Evolutionary conservation across 768 basidiomycete species (phyloP).

Genomic region (Baorangia bicolor): DNA sequence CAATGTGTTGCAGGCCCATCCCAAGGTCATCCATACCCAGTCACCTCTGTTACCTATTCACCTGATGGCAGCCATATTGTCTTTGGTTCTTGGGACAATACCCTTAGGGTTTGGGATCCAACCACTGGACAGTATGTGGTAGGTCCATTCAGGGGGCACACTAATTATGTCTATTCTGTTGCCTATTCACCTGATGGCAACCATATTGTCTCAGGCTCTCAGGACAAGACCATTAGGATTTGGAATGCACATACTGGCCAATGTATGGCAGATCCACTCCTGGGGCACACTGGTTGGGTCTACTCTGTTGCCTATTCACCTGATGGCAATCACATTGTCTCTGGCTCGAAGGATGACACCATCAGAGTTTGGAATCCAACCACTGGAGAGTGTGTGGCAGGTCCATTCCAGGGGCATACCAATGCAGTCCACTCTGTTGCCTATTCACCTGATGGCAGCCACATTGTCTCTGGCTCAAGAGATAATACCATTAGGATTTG

Average conservation of each 20-base stretch:
- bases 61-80: slow-evolving; percentile 22
- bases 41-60: slow-evolving; percentile 12
- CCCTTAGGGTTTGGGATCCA: slow-evolving; percentile 9
- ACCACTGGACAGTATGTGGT: neutral
- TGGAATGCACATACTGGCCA: slow-evolving; percentile 18
- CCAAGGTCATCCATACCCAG: neutral
- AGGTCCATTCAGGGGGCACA: slow-evolving; percentile 5
- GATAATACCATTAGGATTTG: slow-evolving; percentile 27
- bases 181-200: slow-evolving; percentile 20
- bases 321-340: slow-evolving; percentile 24
- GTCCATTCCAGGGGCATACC: slow-evolving; percentile 20
- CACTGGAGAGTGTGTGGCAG: slow-evolving; percentile 14
- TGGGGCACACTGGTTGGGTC: slow-evolving; percentile 6
- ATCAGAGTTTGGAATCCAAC: slow-evolving; percentile 25
- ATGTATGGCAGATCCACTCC: neutral
- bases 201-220: slow-evolving; percentile 3
- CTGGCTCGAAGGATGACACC: slow-evolving; percentile 21
- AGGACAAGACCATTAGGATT: slow-evolving; percentile 1
- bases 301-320: slow-evolving; percentile 25
- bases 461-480: slow-evolving; percentile 25
- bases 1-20: neutral
- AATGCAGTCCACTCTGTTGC: slow-evolving; percentile 16
- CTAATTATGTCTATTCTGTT: neutral
- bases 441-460: slow-evolving; percentile 22
- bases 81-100: slow-evolving; percentile 7